These are phyloP conservation scores for Sophora flavescens DNA, from an alignment of 306 rosid genomes.

Conservation along the genomic window DNA sequence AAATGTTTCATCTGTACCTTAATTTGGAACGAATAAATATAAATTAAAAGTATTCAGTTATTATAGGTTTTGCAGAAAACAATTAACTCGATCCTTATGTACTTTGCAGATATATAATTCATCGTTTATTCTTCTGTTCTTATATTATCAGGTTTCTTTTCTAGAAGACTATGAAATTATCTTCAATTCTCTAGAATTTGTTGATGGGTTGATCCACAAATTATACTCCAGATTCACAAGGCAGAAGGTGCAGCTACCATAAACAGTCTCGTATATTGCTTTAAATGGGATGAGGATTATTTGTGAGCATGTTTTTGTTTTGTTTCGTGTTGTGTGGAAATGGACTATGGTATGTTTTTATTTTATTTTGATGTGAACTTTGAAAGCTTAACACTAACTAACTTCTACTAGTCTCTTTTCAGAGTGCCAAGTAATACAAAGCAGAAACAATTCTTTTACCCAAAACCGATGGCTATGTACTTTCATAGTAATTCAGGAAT, in stretches of 20 bases:
- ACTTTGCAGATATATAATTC: conserved; percentile 25
- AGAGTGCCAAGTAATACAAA: conserved; percentile 41
- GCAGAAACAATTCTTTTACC: conserved; percentile 24
- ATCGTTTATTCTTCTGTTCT: background rate
- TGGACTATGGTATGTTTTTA: background rate
- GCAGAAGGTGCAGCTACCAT: conserved; percentile 42
- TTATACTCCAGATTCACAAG: conserved; percentile 37
- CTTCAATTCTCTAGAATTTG: conserved; percentile 39
- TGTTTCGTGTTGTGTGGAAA: conserved; percentile 1
- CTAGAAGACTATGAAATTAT: conserved; percentile 19
- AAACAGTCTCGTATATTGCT: conserved; percentile 4
- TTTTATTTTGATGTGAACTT: conserved; percentile 42
- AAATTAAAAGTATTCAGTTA: background rate
- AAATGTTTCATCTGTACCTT: background rate
- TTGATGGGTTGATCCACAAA: conserved; percentile 57
- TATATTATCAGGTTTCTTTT: conserved; percentile 35
- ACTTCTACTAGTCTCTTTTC: conserved; percentile 47
- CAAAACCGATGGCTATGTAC: conserved; percentile 81
- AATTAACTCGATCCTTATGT: conserved; percentile 2
- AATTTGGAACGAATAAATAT: conserved; percentile 24
- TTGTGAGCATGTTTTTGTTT: background rate
- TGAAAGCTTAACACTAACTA: conserved; percentile 41
- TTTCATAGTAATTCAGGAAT: conserved; percentile 86
- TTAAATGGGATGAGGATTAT: background rate
- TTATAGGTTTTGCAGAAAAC: background rate